Evolutionary conservation across 139 green algal genomes (phyloP), one percentile per base, ranked within the genome.

Genomic region (Chlorella sp.): DNA sequence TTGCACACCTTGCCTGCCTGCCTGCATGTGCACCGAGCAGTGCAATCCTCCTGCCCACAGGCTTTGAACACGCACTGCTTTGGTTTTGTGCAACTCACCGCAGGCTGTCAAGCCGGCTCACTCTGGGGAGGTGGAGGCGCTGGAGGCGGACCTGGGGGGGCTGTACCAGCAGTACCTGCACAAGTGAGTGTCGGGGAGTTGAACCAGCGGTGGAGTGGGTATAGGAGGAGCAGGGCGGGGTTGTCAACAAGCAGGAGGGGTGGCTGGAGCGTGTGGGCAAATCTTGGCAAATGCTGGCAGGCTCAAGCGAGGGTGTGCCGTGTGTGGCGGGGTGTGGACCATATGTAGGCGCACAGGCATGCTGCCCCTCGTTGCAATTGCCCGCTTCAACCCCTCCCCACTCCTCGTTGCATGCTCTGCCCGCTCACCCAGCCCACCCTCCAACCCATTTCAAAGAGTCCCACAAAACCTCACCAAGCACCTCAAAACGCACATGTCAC

Each of bases 111-210:
- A 87, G 40, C 96, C 96, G 0, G 95, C 95, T 0, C 97, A 98
- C 92, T 97, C 97, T 92, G 97, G 97, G 83, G 96, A 98, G 91
- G 96, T 96, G 79, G 97, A 98, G 91, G 88, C 86, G 80, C 94
- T 99, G 81, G 91, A 97, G 89, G 92, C 40, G 19, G 92, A 98
- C 91, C 92, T 98, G 76, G 93, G 95, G 34, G 71, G 87, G n/a
- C 88, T 98, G 81, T 97, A 86, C 79, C 73, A 37, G 14, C 34
- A 48, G 15, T 94, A 96, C 88, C 76, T 95, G 81, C 89, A 95
- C 64, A 93, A 90, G 87, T 94, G 48, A 37, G 75, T 5, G 12
- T 57, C 7, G 48, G 48, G 48, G 48, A 5, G 48, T 9, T 9
- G 48, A 16, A 61, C 39, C 39, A 84, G 76, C 7, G 34, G 28